Base-by-base conservation (phyloP, 305 asterid genomes). In the Rubia balearica region DNA sequence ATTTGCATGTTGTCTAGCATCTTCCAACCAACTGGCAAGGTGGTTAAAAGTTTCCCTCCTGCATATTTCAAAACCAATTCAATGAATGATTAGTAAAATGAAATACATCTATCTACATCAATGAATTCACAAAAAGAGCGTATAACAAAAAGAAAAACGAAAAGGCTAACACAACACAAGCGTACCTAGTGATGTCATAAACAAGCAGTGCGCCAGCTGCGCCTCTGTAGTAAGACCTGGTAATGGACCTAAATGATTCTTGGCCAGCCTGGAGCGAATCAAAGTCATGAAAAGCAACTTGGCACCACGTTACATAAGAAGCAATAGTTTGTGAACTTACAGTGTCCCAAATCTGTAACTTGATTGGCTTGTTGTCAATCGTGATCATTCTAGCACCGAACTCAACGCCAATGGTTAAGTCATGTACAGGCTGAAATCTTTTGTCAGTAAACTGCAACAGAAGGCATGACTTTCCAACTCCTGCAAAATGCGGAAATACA, bases 391-490 rank as follows among this genome's bases (percentile, higher is more conserved):
- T 82, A 43, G 90, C 89, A 41, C 97, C 96, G 77, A 91, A 87
- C 72, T 85, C 97, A n/a, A 84, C 92, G 45, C 95, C 95, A 65
- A 91, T 89, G 43, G 96, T 89, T 74, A 87, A 82, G 78, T 87
- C 91, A 76, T 87, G 96, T 36, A 85, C 91, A 0, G 96, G 97
- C 76, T 86, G 94, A 81, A 91, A 91, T 40, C 97, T 86, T 75
- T 87, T 91, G 81, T 86, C 95, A 0, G 92, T 89, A 77, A 90
- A 90, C 82, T 89, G 97, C 78, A 86, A 77, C 68, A 91, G 95
- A 69, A 91, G 88, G 76, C 97, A 91, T 65, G 97, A 91, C 79
- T 91, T 91, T 62, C 97, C 97, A 45, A 91, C 97, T 48, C 96
- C 96, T 91, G 84, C 77, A 71, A 67, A 45, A 5, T 16, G 72